A percentile compares a stretch with the other conserved stretches of the same genome.
Conservation (phyloP, 352 stramenopile species). For the Plasmopara viticola region DNA sequence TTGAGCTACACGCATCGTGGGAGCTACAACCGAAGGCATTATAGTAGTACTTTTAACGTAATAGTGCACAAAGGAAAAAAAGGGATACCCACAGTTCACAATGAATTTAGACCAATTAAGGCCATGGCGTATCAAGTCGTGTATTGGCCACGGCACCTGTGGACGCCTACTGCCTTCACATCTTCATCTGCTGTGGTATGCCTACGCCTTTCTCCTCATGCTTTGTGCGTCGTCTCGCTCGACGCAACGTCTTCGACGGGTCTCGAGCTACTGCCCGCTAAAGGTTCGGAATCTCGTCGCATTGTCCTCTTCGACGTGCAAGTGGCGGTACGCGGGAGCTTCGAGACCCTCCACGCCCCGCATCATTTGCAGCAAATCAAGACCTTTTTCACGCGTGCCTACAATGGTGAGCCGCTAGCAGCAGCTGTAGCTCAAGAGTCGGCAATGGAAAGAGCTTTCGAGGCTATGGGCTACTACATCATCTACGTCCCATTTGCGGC, state of each 20-base stretch:
- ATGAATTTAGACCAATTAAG: too few species aligned
- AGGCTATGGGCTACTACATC: constrained; percentile 19
- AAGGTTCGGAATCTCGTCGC: constrained; percentile 4
- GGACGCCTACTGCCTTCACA: constrained; percentile 1
- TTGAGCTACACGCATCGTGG: too few species aligned
- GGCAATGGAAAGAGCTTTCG: neutral
- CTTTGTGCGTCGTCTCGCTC: constrained; percentile 31
- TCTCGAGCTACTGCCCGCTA: constrained; percentile 10
- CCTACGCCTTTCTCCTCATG: constrained; percentile 9
- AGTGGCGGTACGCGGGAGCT: constrained; percentile 16
- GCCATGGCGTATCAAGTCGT: constrained; percentile 15
- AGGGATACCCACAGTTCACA: too few species aligned
- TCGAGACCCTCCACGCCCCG: constrained; percentile 16
- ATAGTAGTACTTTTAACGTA: too few species aligned
- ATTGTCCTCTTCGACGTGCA: constrained; percentile 27
- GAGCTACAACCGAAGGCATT: too few species aligned
- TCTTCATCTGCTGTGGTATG: constrained; percentile 12
- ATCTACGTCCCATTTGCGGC: constrained; percentile 20
- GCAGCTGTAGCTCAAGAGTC: neutral
- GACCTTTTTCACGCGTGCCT: neutral
- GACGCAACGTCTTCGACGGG: constrained; percentile 3
- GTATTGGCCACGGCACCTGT: constrained; percentile 43
- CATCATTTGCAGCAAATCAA: constrained; percentile 16
- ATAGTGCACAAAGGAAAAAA: too few species aligned
- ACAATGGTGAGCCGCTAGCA: neutral